A percentile compares a stretch with the other conserved stretches of the same genome.
These are phyloP conservation scores for Samsoniella hepiali DNA, from an alignment of 2,329 filamentous ascomycete genomes.

Conservation along the genomic window DNA sequence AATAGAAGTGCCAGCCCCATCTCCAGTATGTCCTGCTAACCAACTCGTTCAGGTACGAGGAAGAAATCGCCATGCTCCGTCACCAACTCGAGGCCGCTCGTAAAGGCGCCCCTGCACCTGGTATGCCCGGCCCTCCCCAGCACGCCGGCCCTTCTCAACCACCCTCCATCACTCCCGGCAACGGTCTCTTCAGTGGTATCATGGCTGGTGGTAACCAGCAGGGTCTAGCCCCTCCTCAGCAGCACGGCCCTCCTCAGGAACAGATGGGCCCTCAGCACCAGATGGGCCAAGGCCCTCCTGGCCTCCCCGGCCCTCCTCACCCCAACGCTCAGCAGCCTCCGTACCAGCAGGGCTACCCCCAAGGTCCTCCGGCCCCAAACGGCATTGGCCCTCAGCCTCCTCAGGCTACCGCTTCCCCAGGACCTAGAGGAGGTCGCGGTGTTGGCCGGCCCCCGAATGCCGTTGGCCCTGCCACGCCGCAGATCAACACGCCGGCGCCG, in stretches of 20 bases:
- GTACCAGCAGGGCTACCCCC: slow-evolving; percentile 68
- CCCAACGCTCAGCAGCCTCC: slow-evolving; percentile 64
- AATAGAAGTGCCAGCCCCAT: slow-evolving; percentile 31
- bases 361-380: slow-evolving; percentile 53
- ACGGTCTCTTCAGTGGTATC: slow-evolving; percentile 90
- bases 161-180: slow-evolving; percentile 86
- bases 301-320: slow-evolving; percentile 56
- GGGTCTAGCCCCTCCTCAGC: slow-evolving; percentile 76
- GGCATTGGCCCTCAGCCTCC: slow-evolving; percentile 82
- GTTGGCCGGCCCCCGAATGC: slow-evolving; percentile 62
- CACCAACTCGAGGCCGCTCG: slow-evolving; percentile 81
- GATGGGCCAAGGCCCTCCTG: slow-evolving; percentile 74
- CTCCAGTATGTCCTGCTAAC: slow-evolving; percentile 5
- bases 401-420: slow-evolving; percentile 81
- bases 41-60: slow-evolving; percentile 71
- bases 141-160: slow-evolving; percentile 77
- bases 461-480: slow-evolving; percentile 76
- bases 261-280: slow-evolving; percentile 48
- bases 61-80: slow-evolving; percentile 80
- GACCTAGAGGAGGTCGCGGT: slow-evolving; percentile 73
- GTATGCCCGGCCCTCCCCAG: slow-evolving; percentile 66
- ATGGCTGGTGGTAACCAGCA: slow-evolving; percentile 87
- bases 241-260: slow-evolving; percentile 65
- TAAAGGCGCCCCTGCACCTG: slow-evolving; percentile 54
- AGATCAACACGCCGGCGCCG: slow-evolving; percentile 83